These are phyloP conservation scores for Chrysanthemum makinoi DNA, from an alignment of 129 eudicot genomes.

Conservation along the genomic window DNA sequence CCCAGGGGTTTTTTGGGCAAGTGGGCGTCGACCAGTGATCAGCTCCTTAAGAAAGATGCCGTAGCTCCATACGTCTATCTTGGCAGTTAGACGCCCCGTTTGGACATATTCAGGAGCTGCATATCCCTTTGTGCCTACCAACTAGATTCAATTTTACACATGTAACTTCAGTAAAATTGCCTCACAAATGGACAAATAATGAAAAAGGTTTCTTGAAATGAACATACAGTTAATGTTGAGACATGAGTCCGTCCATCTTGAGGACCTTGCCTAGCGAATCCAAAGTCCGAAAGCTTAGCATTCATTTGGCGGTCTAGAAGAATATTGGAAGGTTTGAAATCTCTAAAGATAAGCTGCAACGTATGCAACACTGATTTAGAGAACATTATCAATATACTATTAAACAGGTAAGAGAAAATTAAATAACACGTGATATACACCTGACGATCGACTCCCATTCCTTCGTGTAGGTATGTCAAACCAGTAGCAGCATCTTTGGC, in stretches of 20 bases:
- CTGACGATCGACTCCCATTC: conserved; percentile 33
- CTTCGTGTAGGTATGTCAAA: conserved; percentile 66
- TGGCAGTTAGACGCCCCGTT: conserved; percentile 70
- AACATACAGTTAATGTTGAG: conserved; percentile 80
- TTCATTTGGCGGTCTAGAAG: conserved; percentile 77
- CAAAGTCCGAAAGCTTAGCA: conserved; percentile 89
- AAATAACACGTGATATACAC: conserved; percentile 23
- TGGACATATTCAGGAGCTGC: conserved; percentile 85
- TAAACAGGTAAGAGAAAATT: not conserved
- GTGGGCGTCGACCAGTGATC: conserved; percentile 60
- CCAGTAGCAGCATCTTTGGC: conserved; percentile 89
- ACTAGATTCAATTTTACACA: conserved; percentile 23
- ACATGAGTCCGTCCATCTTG: conserved; percentile 74
- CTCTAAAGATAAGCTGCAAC: conserved; percentile 75
- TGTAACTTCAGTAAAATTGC: not conserved
- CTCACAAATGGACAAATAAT: not conserved
- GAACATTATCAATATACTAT: too few species aligned
- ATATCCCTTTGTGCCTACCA: conserved; percentile 75
- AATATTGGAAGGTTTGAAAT: conserved; percentile 88
- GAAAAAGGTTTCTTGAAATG: not conserved
- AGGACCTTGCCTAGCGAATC: conserved; percentile 89
- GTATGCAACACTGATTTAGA: conserved; percentile 18
- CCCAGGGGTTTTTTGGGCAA: conserved; percentile 45
- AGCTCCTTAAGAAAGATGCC: conserved; percentile 73
- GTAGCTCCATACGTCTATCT: conserved; percentile 67